These are phyloP conservation scores for Adansonia gregorii DNA, from an alignment of 441 rosid species.

Conservation along the genomic window DNA sequence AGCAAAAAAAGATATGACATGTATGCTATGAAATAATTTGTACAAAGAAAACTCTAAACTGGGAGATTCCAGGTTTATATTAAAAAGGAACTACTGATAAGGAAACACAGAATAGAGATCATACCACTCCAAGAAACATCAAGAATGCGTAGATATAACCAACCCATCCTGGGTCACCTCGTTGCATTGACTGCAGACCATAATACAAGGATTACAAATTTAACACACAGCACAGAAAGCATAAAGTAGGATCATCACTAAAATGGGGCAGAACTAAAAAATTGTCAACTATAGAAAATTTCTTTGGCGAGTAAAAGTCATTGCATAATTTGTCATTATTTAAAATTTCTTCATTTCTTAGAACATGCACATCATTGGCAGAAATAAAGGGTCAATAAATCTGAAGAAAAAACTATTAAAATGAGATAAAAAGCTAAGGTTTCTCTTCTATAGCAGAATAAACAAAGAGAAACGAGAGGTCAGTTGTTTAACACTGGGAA, in stretches of 20 bases:
- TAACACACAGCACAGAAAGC: conserved; percentile 10
- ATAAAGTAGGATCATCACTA: not conserved
- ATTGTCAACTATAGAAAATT: not conserved
- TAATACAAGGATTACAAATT: conserved; percentile 17
- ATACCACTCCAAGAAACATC: conserved; percentile 87
- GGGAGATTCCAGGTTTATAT: not conserved
- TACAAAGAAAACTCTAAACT: not conserved
- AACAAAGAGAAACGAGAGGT: conserved; percentile 6
- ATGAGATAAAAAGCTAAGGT: not conserved
- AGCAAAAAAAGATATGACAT: not conserved
- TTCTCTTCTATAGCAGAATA: conserved; percentile 6
- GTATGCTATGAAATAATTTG: not conserved
- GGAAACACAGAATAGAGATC: conserved; percentile 31
- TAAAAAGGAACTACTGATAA: not conserved
- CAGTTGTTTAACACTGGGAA: not conserved
- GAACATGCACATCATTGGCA: not conserved
- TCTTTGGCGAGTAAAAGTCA: not conserved
- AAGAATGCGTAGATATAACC: conserved; percentile 84
- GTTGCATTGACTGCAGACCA: conserved; percentile 87
- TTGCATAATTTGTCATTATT: not conserved
- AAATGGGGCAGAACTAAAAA: not conserved
- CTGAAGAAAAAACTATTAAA: not conserved
- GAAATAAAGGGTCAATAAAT: not conserved
- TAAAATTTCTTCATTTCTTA: not conserved
- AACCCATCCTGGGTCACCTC: conserved; percentile 88